These are phyloP conservation scores for Aotearoamyces nothofagi DNA, from an alignment of 2,329 filamentous ascomycete species.

Conservation along the genomic window DNA sequence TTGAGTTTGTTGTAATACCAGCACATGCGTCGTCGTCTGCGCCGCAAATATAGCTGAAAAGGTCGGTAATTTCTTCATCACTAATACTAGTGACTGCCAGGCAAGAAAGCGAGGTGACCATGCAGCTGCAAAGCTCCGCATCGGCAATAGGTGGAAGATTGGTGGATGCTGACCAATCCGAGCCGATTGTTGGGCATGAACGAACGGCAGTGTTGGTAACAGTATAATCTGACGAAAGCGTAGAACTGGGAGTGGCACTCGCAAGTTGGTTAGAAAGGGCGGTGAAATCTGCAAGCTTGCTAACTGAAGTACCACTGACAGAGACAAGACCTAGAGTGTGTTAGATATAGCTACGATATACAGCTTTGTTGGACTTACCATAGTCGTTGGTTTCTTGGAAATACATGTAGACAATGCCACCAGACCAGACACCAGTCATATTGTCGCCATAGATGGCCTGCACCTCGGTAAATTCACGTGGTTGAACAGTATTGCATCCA, in stretches of 20 bases:
- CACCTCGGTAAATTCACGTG: conserved; percentile 77
- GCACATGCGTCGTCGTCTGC: conserved; percentile 37
- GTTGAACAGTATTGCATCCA: conserved; percentile 64
- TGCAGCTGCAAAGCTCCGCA: conserved; percentile 67
- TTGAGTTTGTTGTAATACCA: conserved; percentile 54
- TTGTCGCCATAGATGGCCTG: conserved; percentile 59
- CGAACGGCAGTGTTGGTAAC: conserved; percentile 54
- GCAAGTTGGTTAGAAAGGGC: conserved; percentile 56
- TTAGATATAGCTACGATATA: conserved; percentile 12
- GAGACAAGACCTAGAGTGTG: conserved; percentile 46
- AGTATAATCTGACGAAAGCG: conserved; percentile 52
- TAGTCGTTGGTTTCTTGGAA: conserved; percentile 85
- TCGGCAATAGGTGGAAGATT: conserved; percentile 74
- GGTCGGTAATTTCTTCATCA: conserved; percentile 41
- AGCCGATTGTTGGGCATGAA: conserved; percentile 52
- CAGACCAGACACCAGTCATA: conserved; percentile 83
- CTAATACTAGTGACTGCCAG: conserved; percentile 43
- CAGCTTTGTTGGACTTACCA: conserved; percentile 31
- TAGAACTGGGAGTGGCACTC: conserved; percentile 48
- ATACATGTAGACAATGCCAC: conserved; percentile 98
- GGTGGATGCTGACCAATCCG: conserved; percentile 54
- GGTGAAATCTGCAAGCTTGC: conserved; percentile 59
- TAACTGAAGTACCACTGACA: conserved; percentile 41
- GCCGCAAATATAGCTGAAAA: conserved; percentile 63
- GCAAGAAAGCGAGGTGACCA: conserved; percentile 62